A percentile compares a stretch with the other conserved stretches of the same genome.
phyloP scores from a whole-genome alignment of 2,329 filamentous ascomycete genomes.

The Arthrobotrys sinensis region DNA sequence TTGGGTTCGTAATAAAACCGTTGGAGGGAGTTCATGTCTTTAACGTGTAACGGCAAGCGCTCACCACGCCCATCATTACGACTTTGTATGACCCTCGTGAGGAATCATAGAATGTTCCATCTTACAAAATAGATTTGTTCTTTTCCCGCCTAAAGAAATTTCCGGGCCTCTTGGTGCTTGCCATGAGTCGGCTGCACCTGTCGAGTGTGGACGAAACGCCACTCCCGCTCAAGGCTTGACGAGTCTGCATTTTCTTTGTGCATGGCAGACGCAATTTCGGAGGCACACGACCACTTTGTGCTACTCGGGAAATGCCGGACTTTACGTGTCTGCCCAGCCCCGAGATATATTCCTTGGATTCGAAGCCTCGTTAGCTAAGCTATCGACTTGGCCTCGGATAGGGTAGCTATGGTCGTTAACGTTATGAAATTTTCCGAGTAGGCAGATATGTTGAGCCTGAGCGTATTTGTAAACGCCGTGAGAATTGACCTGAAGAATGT shows the following conservation, averaged over 20 bases:
- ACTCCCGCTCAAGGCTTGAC: slow-evolving; percentile 33
- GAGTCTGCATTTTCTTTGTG: slow-evolving; percentile 9
- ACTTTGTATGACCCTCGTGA: slow-evolving; percentile 1
- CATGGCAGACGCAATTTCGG: slow-evolving; percentile 45
- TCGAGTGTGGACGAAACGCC: slow-evolving; percentile 45
- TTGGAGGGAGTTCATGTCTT: slow-evolving; percentile 46
- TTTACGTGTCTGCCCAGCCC: slow-evolving; percentile 22
- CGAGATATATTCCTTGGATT: slow-evolving; percentile 1
- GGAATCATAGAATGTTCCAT: slow-evolving; percentile 23
- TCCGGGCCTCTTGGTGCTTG: slow-evolving; percentile 57
- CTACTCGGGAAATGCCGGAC: slow-evolving; percentile 46
- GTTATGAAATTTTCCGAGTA: slow-evolving; percentile 24
- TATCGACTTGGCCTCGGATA: neutral
- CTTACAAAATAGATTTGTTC: neutral
- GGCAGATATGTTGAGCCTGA: slow-evolving; percentile 23
- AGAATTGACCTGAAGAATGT: slow-evolving; percentile 4
- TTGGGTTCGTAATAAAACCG: slow-evolving; percentile 1
- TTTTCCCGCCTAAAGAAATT: slow-evolving; percentile 46
- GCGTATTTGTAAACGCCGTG: slow-evolving; percentile 26
- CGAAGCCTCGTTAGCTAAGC: slow-evolving; percentile 19
- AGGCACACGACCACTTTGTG: slow-evolving; percentile 27
- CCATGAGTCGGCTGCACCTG: slow-evolving; percentile 53
- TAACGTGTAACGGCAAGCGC: slow-evolving; percentile 35
- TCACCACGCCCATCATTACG: neutral
- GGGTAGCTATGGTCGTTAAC: neutral